Conservation (phyloP, 2,329 filamentous ascomycete genomes). For the Clathrospora elynae region DNA sequence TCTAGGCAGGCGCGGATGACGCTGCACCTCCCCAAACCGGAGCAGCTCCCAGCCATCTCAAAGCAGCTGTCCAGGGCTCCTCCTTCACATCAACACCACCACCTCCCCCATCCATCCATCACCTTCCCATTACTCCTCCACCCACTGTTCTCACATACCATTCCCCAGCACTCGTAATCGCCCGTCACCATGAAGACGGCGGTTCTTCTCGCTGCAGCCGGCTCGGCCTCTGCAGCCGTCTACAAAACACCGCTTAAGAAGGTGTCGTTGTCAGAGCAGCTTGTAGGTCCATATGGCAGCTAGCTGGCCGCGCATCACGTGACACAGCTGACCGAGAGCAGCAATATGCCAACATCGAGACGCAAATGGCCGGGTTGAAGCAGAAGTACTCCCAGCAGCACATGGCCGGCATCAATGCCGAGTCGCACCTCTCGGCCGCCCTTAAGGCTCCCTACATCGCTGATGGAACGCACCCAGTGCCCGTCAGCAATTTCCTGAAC, state of each 20-base stretch:
- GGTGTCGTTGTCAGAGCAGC: conserved; percentile 87
- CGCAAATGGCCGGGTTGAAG: conserved; percentile 79
- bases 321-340: conserved; percentile 50
- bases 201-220: conserved; percentile 76
- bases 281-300: conserved; percentile 64
- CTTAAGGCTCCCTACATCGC: conserved; percentile 75
- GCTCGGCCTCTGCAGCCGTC: conserved; percentile 80
- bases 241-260: conserved; percentile 99
- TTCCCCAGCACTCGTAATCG: conserved; percentile 8
- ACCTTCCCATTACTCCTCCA: conserved; percentile 10
- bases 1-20: neutral
- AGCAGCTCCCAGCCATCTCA: conserved; percentile 20
- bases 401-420: conserved; percentile 80
- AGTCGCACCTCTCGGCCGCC: conserved; percentile 71
- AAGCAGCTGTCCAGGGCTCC: too few relatives aligned
- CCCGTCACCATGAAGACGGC: conserved; percentile 76
- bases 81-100: conserved; percentile 14
- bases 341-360: conserved; percentile 78
- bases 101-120: conserved; percentile 12
- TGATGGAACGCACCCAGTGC: conserved; percentile 76
- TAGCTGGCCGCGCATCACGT: conserved; percentile 7
- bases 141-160: conserved; percentile 12
- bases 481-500: conserved; percentile 97
- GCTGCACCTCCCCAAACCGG: too few relatives aligned
- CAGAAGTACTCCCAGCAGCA: conserved; percentile 73